Conservation (phyloP, 2,329 filamentous ascomycete species). For the Calycina herbarum region DNA sequence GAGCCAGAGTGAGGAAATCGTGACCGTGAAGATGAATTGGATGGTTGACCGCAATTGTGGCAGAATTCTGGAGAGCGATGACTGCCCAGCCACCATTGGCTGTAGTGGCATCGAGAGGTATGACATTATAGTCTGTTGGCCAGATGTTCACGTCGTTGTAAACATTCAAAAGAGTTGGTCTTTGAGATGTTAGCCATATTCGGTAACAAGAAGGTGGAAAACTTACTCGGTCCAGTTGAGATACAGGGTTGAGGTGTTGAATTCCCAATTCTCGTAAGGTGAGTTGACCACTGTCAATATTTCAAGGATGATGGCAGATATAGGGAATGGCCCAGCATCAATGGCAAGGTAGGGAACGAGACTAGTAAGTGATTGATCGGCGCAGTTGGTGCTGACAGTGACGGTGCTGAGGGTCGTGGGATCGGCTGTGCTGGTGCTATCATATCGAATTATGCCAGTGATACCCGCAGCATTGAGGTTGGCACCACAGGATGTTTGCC, state of each 20-base stretch:
- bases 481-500: conserved; percentile 47
- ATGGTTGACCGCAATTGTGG: conserved; percentile 46
- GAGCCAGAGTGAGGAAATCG: conserved; percentile 60
- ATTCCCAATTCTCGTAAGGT: no score
- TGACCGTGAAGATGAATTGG: conserved; percentile 41
- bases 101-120: no score
- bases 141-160: no score
- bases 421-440: not conserved
- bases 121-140: no score
- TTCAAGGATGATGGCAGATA: no score
- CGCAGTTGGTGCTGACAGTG: not conserved
- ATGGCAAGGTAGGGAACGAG: no score
- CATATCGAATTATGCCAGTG: not conserved
- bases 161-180: not conserved
- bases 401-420: conserved; percentile 39
- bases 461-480: not conserved
- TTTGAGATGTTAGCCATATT: not conserved
- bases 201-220: conserved; percentile 31
- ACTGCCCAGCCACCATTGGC: not conserved
- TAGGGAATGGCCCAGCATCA: no score
- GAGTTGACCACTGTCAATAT: no score
- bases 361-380: no score
- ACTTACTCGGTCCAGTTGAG: no score
- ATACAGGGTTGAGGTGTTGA: no score
- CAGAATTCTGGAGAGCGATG: not conserved